Evolutionary conservation across 495 filamentous ascomycete genomes (phyloP), one percentile per base, ranked within the genome.

Genomic region (Penicillium cinerascens): DNA sequence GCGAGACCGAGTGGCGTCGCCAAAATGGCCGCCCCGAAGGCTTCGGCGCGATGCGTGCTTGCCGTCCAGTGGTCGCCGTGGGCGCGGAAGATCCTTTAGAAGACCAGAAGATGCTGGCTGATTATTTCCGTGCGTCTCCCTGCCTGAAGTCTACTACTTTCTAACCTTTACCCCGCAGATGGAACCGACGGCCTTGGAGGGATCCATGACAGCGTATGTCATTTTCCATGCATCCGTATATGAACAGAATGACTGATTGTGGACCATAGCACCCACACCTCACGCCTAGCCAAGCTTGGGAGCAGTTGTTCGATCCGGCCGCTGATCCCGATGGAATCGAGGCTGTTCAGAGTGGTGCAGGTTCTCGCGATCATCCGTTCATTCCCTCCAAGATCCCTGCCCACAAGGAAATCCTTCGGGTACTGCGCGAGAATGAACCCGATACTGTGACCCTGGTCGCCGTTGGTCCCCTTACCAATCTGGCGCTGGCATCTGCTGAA

Each of bases 361-460:
- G 67, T n/a, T n/a, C n/a, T n/a, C n/a, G n/a, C 35, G 73, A 53
- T 56, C 72, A 49, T 68, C 82, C 50, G 45, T 97, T 95, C 71
- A 84, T 73, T 11, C 82, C 92, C 0, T 95, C 89, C 3, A 80
- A 83, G 54, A 68, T 64, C 0, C 82, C 82, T 16, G 83, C 91
- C 1, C 84, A 96, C 64, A 77, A 84, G 57, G 89, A 96, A 68
- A 97, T 99, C 39, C 84, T 99, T 10, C 81, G 83, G 17, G 73
- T 91, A 49, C 78, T 99, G 20, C 78, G 80, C 33, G 84, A 88
- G 51, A 87, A 92, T 63, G 87, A 89, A 3, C 78, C 80, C 0
- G 84, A 91, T 66, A 92, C 88, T 3, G 85, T 99, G 59, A 93
- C 87, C 17, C 85, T 99, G 52, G 83, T 97, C 27, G 91, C 87